A percentile compares a stretch with the other conserved stretches of the same genome.
Conservation (phyloP, 495 filamentous ascomycete species). For the Diplogelasinospora grovesii region DNA sequence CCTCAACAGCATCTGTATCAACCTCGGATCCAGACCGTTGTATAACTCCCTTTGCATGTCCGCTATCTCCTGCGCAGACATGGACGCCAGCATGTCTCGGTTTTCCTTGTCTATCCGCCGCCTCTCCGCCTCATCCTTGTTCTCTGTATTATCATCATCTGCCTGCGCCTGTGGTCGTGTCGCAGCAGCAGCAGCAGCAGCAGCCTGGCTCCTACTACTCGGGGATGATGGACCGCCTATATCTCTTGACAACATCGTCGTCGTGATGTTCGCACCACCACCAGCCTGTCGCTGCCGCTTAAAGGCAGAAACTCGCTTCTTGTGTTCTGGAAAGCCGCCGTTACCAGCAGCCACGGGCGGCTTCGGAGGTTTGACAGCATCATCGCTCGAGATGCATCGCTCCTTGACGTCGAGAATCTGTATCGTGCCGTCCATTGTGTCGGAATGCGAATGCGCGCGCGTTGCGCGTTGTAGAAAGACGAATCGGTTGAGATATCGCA, state of each 20-base stretch:
- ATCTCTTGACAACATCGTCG: no score
- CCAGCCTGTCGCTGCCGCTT: conserved; percentile 58
- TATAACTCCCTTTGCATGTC: conserved; percentile 69
- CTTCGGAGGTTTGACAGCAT: conserved; percentile 51
- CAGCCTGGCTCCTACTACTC: no score
- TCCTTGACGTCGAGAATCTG: conserved; percentile 78
- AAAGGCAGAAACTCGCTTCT: conserved; percentile 73
- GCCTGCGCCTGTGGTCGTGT: no score
- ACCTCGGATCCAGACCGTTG: conserved; percentile 55
- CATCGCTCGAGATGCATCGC: conserved; percentile 54
- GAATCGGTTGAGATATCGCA: no score
- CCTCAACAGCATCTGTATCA: conserved; percentile 70
- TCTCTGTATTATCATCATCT: conserved; percentile 7
- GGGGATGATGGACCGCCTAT: no score
- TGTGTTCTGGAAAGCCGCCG: conserved; percentile 81
- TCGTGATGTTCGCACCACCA: no score
- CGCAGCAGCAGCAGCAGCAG: not conserved
- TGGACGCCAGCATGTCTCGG: conserved; percentile 59
- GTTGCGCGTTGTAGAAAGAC: no score
- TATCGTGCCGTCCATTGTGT: conserved; percentile 32
- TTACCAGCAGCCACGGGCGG: conserved; percentile 38
- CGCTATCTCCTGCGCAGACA: conserved; percentile 78
- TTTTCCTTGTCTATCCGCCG: conserved; percentile 77
- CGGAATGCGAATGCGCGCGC: no score
- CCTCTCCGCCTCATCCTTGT: conserved; percentile 47